Conservation (phyloP, 2,329 filamentous ascomycete genomes). For the Claviceps arundinis region DNA sequence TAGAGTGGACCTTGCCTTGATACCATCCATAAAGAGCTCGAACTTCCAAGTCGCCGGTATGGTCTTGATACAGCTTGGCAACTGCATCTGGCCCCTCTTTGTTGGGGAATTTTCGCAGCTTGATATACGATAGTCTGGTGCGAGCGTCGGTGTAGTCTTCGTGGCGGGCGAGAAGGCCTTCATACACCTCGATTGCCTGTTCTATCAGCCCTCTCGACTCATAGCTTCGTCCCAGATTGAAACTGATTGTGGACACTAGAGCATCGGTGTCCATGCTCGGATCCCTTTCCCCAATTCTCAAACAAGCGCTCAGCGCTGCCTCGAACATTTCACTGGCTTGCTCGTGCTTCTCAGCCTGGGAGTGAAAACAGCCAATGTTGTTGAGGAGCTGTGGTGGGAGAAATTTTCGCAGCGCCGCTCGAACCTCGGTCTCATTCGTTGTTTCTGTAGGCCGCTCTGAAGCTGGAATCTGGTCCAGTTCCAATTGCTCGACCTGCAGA, state of each 20-base stretch:
- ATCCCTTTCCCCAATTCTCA: slow-evolving; percentile 65
- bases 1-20: slow-evolving; percentile 63
- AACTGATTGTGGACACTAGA: slow-evolving; percentile 88
- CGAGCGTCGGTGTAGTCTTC: slow-evolving; percentile 86
- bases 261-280: slow-evolving; percentile 74
- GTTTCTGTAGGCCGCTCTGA: slow-evolving; percentile 49
- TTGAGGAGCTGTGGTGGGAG: slow-evolving; percentile 86
- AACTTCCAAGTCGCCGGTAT: slow-evolving; percentile 78
- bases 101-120: slow-evolving; percentile 64
- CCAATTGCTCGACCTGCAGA: slow-evolving; percentile 81
- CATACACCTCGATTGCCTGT: slow-evolving; percentile 78
- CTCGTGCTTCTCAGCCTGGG: slow-evolving; percentile 70
- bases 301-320: slow-evolving; percentile 76
- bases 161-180: slow-evolving; percentile 72
- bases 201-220: slow-evolving; percentile 71
- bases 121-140: slow-evolving; percentile 80
- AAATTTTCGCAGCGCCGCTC: slow-evolving; percentile 55
- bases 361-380: slow-evolving; percentile 95
- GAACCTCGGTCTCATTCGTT: slow-evolving; percentile 44
- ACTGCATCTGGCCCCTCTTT: slow-evolving; percentile 82
- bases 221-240: slow-evolving; percentile 88
- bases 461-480: slow-evolving; percentile 63
- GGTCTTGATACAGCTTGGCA: slow-evolving; percentile 70
- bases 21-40: slow-evolving; percentile 94
- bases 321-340: slow-evolving; percentile 81